These are phyloP conservation scores for Cubamyces lactineus DNA, from an alignment of 768 basidiomycete genomes.

Conservation along the genomic window DNA sequence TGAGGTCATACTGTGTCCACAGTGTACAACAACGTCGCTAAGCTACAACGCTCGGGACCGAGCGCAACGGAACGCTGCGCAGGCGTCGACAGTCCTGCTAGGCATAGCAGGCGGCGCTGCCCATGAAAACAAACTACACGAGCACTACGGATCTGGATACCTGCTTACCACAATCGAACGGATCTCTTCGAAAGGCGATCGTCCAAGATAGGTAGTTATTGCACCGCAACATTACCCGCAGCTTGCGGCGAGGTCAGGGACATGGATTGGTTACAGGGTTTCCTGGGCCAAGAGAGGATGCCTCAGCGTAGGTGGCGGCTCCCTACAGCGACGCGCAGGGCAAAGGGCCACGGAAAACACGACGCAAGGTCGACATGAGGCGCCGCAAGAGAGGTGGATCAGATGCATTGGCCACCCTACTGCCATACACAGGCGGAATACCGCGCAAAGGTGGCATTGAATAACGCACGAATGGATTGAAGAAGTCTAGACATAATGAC, in stretches of 20 bases:
- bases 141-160: background rate
- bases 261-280: constrained; percentile 17
- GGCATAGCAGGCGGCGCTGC: constrained; percentile 2
- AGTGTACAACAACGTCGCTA: constrained; percentile 13
- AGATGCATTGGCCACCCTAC: background rate
- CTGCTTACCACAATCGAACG: constrained; percentile 8
- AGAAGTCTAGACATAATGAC: constrained; percentile 19
- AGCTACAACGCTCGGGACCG: constrained; percentile 16
- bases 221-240: constrained; percentile 10
- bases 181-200: constrained; percentile 17
- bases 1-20: constrained; percentile 5
- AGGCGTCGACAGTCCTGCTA: background rate
- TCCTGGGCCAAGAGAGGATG: constrained; percentile 10
- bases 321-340: constrained; percentile 13
- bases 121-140: constrained; percentile 1
- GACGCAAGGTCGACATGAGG: constrained; percentile 19
- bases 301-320: constrained; percentile 3
- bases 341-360: constrained; percentile 11
- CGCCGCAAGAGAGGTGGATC: background rate
- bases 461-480: background rate
- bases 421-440: background rate
- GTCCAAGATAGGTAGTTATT: constrained; percentile 15
- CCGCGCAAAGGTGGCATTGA: constrained; percentile 6
- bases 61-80: constrained; percentile 7
- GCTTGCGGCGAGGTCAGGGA: constrained; percentile 15